Evolutionary conservation across 805 yeast genomes (phyloP).

Genomic region (Wickerhamomyces sydowiorum): DNA sequence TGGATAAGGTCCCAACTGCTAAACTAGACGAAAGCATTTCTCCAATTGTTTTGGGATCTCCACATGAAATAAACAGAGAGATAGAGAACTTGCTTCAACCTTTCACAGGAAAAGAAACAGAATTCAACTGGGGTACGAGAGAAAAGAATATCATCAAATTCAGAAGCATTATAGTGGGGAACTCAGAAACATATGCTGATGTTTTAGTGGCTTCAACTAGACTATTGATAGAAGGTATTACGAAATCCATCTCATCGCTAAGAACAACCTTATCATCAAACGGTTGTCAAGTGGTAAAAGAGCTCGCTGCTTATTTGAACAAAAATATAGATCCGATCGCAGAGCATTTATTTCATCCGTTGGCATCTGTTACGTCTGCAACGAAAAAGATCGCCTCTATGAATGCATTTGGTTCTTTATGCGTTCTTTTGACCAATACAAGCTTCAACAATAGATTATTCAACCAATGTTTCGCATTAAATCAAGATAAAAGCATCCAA

Average conservation of each 20-base stretch:
- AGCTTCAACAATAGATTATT: slow-evolving; percentile 47
- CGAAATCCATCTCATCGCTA: slow-evolving; percentile 63
- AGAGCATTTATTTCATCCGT: slow-evolving; percentile 27
- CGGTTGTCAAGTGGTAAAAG: slow-evolving; percentile 75
- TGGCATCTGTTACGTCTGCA: slow-evolving; percentile 29
- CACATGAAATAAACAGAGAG: slow-evolving; percentile 20
- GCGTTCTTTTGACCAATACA: slow-evolving; percentile 51
- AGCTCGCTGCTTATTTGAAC: slow-evolving; percentile 30
- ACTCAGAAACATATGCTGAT: slow-evolving; percentile 35
- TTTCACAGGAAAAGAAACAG: slow-evolving; percentile 79
- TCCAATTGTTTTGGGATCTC: slow-evolving; percentile 7
- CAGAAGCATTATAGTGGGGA: slow-evolving; percentile 58
- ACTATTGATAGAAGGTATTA: slow-evolving; percentile 49
- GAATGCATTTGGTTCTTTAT: slow-evolving; percentile 30
- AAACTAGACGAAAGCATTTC: slow-evolving; percentile 14
- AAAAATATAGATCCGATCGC: slow-evolving; percentile 25
- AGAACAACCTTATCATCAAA: slow-evolving; percentile 78
- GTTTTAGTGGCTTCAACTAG: slow-evolving; percentile 29
- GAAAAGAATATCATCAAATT: slow-evolving; percentile 55
- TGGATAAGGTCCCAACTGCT: slow-evolving; percentile 14
- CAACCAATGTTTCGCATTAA: slow-evolving; percentile 41
- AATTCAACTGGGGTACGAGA: slow-evolving; percentile 75
- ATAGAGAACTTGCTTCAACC: slow-evolving; percentile 24
- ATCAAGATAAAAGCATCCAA: slow-evolving; percentile 64
- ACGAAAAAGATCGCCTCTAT: slow-evolving; percentile 30